Evolutionary conservation across 2,329 filamentous ascomycete genomes (phyloP).

Genomic region (Aureobasidium sp.): DNA sequence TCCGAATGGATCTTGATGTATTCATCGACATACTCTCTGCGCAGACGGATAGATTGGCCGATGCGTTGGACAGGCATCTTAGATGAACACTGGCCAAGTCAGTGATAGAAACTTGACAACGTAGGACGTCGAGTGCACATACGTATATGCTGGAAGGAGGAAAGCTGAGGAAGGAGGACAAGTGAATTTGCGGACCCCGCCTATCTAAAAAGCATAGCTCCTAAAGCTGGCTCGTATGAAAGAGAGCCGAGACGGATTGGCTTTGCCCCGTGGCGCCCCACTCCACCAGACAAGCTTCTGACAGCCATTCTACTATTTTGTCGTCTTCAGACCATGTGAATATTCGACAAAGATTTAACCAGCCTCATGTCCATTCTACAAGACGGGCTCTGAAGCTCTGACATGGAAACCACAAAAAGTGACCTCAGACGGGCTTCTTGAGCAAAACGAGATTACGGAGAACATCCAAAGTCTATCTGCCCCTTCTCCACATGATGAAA

Average conservation of each 20-base stretch:
- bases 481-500: conserved; percentile 13
- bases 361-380: background rate
- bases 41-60: conserved; percentile 67
- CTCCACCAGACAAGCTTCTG: conserved; percentile 4
- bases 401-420: background rate
- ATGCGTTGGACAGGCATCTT: conserved; percentile 40
- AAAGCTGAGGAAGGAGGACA: background rate
- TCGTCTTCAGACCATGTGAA: background rate
- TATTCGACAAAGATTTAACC: background rate
- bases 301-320: background rate
- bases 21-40: conserved; percentile 56
- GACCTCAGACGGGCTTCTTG: background rate
- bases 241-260: conserved; percentile 13
- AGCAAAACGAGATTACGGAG: background rate
- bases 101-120: background rate
- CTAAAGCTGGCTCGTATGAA: conserved; percentile 12
- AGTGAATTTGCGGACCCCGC: conserved; percentile 4
- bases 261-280: conserved; percentile 12
- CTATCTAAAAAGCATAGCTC: conserved; percentile 11
- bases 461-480: background rate
- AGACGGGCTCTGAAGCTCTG: background rate
- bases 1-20: conserved; percentile 69
- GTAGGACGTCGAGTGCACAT: background rate
- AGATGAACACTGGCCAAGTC: background rate
- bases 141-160: conserved; percentile 8